phyloP scores from a whole-genome alignment of 2,329 filamentous ascomycete genomes.

The Xylaria sp. region DNA sequence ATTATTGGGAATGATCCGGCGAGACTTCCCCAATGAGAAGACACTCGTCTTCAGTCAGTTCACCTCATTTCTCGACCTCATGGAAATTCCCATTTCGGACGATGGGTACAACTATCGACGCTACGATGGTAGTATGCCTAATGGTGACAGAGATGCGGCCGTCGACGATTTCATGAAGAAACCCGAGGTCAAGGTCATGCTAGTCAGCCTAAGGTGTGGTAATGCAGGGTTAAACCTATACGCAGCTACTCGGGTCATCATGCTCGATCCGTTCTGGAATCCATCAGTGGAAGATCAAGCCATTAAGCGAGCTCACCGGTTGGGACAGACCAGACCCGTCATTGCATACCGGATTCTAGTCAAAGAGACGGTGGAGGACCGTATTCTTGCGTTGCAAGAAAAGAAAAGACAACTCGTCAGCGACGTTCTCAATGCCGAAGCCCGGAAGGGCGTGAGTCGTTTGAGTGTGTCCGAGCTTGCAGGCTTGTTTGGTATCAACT shows the following conservation, averaged over 20 bases:
- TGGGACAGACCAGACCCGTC: conserved; percentile 74
- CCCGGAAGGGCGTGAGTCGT: conserved; percentile 29
- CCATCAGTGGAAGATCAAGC: conserved; percentile 82
- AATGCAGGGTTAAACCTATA: conserved; percentile 80
- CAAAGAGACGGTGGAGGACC: conserved; percentile 76
- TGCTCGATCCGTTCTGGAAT: conserved; percentile 83
- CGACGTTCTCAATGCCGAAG: conserved; percentile 41
- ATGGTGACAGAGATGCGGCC: conserved; percentile 41
- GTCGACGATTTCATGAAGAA: conserved; percentile 46
- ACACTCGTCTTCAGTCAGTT: conserved; percentile 51
- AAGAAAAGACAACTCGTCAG: conserved; percentile 72
- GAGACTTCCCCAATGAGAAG: conserved; percentile 46
- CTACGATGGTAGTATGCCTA: conserved; percentile 50
- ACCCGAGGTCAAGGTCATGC: conserved; percentile 62
- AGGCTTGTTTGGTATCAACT: conserved; percentile 36
- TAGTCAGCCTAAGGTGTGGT: conserved; percentile 79
- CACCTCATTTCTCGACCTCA: conserved; percentile 51
- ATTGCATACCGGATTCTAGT: conserved; percentile 75
- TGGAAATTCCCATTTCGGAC: conserved; percentile 49
- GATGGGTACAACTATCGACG: conserved; percentile 46
- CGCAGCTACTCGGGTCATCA: conserved; percentile 76
- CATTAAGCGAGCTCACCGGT: conserved; percentile 81
- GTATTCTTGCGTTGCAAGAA: conserved; percentile 76
- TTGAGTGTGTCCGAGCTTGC: conserved; percentile 33
- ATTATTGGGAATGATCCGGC: conserved; percentile 44